phyloP scores from a whole-genome alignment of 2,329 filamentous ascomycete species.

The Penicillium sp. region DNA sequence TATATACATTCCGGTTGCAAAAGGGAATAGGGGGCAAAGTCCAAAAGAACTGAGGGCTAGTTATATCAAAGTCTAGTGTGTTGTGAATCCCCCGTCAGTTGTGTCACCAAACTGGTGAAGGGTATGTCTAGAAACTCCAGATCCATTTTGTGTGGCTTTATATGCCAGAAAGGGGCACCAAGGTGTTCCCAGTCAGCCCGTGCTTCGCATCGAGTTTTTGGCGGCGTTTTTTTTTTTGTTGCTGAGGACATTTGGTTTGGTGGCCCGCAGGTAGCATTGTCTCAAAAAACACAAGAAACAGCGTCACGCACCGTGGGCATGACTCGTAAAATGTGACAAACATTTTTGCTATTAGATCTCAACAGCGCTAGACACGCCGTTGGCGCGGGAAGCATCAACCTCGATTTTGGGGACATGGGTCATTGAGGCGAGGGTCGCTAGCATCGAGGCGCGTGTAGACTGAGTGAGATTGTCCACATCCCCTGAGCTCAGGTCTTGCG shows the following conservation, averaged over 20 bases:
- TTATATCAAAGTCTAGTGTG: not conserved
- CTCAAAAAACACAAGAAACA: too few relatives aligned
- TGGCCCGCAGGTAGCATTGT: too few relatives aligned
- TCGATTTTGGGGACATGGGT: slow-evolving; percentile 29
- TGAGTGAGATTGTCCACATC: slow-evolving; percentile 76
- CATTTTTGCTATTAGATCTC: slow-evolving; percentile 32
- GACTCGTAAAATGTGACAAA: not conserved
- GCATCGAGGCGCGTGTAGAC: slow-evolving; percentile 73
- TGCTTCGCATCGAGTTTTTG: too few relatives aligned
- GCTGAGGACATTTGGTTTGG: too few relatives aligned
- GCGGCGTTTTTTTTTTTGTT: too few relatives aligned
- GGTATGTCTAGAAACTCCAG: slow-evolving; percentile 9
- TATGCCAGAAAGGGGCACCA: too few relatives aligned
- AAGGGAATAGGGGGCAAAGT: not conserved
- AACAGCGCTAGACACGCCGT: slow-evolving; percentile 34
- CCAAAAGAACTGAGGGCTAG: not conserved
- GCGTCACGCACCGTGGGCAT: not conserved
- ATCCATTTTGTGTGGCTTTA: not conserved
- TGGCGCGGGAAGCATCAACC: slow-evolving; percentile 19
- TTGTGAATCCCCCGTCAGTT: not conserved
- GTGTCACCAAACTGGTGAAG: not conserved
- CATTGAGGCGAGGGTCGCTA: slow-evolving; percentile 56
- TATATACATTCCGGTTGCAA: slow-evolving; percentile 21
- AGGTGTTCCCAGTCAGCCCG: too few relatives aligned
- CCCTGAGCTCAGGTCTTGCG: slow-evolving; percentile 67